Evolutionary conservation across 225 moss, liverwort and hornwort genomes (phyloP), one percentile per base, ranked within the genome.

Genomic region (Takakia lepidozioides): DNA sequence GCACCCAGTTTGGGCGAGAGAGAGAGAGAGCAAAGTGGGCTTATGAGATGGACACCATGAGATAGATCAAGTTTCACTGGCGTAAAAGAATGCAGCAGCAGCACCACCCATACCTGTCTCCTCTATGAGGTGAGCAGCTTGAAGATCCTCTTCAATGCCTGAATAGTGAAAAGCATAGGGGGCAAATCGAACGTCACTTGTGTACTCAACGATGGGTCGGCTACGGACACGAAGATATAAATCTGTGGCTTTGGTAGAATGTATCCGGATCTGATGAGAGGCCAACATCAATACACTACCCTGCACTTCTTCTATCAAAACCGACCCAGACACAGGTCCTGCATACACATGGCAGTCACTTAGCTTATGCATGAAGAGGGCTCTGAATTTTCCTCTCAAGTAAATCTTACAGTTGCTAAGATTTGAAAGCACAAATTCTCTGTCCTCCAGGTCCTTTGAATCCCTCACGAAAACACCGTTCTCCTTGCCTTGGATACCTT

Each of bases 201-300:
- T 87, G 53, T 81, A 78, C 61, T 98, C 98, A 35, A 98, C 91
- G 25, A 91, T 85, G 42, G 91, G 91, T 42, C 80, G 72, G 53
- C 98, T 91, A 44, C 91, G 77, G 25, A 91, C 91, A 25, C 91
- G 71, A 2, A 98, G 66, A 37, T 98, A 98, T 19, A 98, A 91
- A 68, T 98, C 83, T 13, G 98, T 78, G 59, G 64, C 52, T 60
- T 60, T 91, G 18, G 91, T 91, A 40, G 87, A 80, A 57, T 98
- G 98, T 56, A 98, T 98, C 52, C 98, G 74, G 50, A 98, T 98
- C 66, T 98, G 98, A 60, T 98, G 98, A 35, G 98, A 90, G 5
- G 98, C 85, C 40, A 98, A 74, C 65, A 98, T 82, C 57, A 98
- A 67, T 36, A 65, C 59, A 50, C 98, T 91, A 40, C 58, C 55